These are phyloP conservation scores for Eleusine coracana DNA, from an alignment of 176 grass and related monocot species.

Conservation along the genomic window DNA sequence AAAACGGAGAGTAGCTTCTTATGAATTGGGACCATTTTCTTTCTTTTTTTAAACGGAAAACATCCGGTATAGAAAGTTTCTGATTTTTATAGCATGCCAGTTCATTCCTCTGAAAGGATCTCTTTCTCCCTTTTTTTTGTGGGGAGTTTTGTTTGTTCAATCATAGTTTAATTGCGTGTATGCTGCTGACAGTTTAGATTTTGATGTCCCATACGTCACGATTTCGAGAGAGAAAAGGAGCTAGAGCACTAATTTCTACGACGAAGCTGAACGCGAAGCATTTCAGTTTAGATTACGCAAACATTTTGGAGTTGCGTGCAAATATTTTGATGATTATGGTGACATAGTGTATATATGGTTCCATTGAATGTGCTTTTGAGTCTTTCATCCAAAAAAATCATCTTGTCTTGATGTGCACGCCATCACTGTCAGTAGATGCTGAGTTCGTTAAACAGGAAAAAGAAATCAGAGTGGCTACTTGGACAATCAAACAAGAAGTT, in stretches of 20 bases:
- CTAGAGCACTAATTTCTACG: background rate
- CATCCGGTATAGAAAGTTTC: no score
- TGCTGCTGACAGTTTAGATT: background rate
- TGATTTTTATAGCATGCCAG: background rate
- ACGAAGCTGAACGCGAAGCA: background rate
- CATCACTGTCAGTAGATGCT: background rate
- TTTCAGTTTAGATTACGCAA: background rate
- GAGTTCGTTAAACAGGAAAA: background rate
- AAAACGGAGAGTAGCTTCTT: background rate
- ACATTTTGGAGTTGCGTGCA: background rate
- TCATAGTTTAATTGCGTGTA: background rate
- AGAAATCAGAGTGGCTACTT: slow-evolving; percentile 10
- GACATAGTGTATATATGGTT: background rate
- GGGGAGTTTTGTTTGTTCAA: background rate
- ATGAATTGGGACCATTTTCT: background rate
- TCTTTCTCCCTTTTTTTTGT: background rate
- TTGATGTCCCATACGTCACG: background rate
- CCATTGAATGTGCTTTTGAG: background rate
- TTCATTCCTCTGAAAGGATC: background rate
- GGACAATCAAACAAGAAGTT: background rate
- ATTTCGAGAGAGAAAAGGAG: background rate
- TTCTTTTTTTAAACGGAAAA: background rate
- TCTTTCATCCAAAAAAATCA: background rate
- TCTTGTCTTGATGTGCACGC: background rate
- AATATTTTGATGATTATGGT: background rate